A percentile compares a stretch with the other conserved stretches of the same genome.
These are phyloP conservation scores for Haplosporangium sp. DNA, from an alignment of 371 early-diverging fungal species.

Conservation along the genomic window DNA sequence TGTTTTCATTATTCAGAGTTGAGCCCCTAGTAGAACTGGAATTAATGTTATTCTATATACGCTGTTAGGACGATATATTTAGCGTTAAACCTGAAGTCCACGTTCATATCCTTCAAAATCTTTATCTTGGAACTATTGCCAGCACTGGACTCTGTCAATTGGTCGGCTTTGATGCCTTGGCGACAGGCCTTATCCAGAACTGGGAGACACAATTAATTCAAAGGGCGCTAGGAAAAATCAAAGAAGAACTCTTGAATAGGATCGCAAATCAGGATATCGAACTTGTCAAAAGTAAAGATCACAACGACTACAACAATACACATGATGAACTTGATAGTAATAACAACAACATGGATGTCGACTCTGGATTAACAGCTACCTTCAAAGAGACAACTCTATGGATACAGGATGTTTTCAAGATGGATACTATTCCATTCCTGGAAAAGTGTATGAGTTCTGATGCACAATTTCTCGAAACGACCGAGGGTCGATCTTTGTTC, in stretches of 20 bases:
- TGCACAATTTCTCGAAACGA: slow-evolving; percentile 51
- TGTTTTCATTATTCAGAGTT: neutral
- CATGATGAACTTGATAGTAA: neutral
- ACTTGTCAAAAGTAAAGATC: slow-evolving; percentile 1
- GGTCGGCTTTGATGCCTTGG: slow-evolving; percentile 39
- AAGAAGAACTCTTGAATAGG: slow-evolving; percentile 23
- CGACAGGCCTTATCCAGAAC: slow-evolving; percentile 37
- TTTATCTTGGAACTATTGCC: slow-evolving; percentile 28
- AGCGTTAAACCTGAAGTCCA: slow-evolving; percentile 42
- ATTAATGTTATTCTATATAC: neutral
- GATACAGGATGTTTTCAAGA: slow-evolving; percentile 56
- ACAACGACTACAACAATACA: neutral
- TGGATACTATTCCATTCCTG: slow-evolving; percentile 54
- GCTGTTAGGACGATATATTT: slow-evolving; percentile 33
- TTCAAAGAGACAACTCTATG: slow-evolving; percentile 60
- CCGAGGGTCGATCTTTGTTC: slow-evolving; percentile 33
- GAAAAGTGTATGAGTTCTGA: slow-evolving; percentile 57
- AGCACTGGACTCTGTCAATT: slow-evolving; percentile 36
- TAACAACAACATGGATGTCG: neutral
- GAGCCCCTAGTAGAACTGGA: neutral
- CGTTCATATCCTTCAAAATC: slow-evolving; percentile 39
- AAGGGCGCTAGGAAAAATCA: slow-evolving; percentile 20
- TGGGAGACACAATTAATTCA: slow-evolving; percentile 45
- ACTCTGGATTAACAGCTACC: slow-evolving; percentile 30
- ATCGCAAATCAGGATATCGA: slow-evolving; percentile 18